These are phyloP conservation scores for Stygiomarasmius scandens DNA, from an alignment of 1,284 basidiomycete genomes.

Conservation along the genomic window DNA sequence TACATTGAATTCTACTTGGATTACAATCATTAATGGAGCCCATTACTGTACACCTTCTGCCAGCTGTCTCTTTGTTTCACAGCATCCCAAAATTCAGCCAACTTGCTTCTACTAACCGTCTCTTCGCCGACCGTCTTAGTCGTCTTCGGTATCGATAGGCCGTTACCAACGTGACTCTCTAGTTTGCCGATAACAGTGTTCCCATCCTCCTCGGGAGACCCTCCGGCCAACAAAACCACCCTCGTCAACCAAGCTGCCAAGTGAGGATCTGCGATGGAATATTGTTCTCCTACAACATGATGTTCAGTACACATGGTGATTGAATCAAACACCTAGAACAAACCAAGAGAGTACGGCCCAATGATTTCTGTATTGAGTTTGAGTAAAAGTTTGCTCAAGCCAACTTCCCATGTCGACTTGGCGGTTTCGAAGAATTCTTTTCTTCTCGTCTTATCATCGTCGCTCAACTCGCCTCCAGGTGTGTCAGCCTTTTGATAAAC, in stretches of 20 bases:
- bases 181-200: conserved; percentile 49
- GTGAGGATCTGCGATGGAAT: conserved; percentile 82
- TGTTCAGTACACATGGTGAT: conserved; percentile 33
- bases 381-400: conserved; percentile 32
- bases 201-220: conserved; percentile 50
- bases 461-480: conserved; percentile 45
- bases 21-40: conserved; percentile 41
- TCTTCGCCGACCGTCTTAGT: conserved; percentile 25
- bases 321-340: conserved; percentile 32
- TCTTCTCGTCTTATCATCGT: conserved; percentile 50
- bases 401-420: conserved; percentile 31
- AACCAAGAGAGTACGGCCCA: conserved; percentile 76
- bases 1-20: no score
- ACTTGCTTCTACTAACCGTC: conserved; percentile 34
- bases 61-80: conserved; percentile 69
- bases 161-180: conserved; percentile 51
- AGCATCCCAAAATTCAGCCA: conserved; percentile 69
- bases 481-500: conserved; percentile 51
- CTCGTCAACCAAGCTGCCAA: conserved; percentile 77
- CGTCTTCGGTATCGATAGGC: conserved; percentile 48
- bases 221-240: conserved; percentile 62
- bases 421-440: conserved; percentile 51
- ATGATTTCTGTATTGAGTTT: conserved; percentile 60
- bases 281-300: conserved; percentile 66
- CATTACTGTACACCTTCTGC: conserved; percentile 62